Conservation (phyloP, 495 filamentous ascomycete species). For the Neurospora sp. region DNA sequence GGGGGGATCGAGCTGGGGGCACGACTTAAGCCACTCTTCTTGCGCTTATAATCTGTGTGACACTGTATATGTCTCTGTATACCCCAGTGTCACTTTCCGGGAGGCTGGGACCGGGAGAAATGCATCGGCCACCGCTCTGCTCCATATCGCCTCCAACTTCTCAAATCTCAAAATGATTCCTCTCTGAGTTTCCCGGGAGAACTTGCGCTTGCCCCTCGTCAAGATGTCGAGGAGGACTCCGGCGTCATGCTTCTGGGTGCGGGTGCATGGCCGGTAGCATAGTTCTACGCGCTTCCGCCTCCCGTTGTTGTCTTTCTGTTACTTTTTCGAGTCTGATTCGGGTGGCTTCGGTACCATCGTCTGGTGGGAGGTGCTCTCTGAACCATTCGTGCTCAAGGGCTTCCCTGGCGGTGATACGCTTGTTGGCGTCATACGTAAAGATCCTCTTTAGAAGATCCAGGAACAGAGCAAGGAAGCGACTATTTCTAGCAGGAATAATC, state of each 20-base stretch:
- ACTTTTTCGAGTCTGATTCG: constrained; percentile 54
- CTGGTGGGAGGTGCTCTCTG: constrained; percentile 59
- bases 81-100: background rate
- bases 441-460: constrained; percentile 81
- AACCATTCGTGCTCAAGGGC: constrained; percentile 94
- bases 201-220: background rate
- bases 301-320: constrained; percentile 11
- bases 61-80: background rate
- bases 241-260: background rate
- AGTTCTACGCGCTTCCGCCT: background rate
- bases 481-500: constrained; percentile 66
- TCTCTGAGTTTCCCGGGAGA: background rate
- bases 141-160: background rate
- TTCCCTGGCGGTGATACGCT: constrained; percentile 83
- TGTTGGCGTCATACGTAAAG: constrained; percentile 88
- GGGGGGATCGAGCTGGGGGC: background rate
- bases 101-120: background rate
- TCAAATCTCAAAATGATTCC: background rate
- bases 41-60: background rate
- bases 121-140: background rate
- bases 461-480: constrained; percentile 71
- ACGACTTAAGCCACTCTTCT: background rate
- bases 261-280: constrained; percentile 4
- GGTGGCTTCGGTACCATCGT: constrained; percentile 90
- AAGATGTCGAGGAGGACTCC: background rate